phyloP scores from a whole-genome alignment of 495 filamentous ascomycete genomes.

The Sphaerosporella brunnea region DNA sequence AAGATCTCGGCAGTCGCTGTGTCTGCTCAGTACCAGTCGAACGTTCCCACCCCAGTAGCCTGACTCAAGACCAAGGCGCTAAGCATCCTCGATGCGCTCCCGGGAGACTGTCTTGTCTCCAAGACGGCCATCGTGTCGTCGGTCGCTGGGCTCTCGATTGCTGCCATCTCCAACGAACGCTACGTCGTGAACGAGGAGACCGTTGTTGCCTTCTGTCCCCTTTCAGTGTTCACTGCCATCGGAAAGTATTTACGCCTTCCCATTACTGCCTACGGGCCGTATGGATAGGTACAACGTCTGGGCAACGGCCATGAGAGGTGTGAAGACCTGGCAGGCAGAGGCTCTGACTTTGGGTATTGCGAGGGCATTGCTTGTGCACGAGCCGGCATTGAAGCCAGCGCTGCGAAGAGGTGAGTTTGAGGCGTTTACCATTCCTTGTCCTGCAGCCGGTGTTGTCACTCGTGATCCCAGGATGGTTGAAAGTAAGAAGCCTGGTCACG shows the following conservation, averaged over 20 bases:
- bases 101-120: conserved; percentile 67
- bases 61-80: conserved; percentile 89
- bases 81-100: conserved; percentile 78
- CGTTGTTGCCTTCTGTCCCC: conserved; percentile 70
- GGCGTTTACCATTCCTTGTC: no score
- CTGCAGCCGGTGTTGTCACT: conserved; percentile 71
- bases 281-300: conserved; percentile 96
- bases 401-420: conserved; percentile 64
- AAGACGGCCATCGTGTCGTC: conserved; percentile 95
- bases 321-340: conserved; percentile 88
- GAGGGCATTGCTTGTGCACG: conserved; percentile 73
- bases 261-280: conserved; percentile 61
- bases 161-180: conserved; percentile 97
- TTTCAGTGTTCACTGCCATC: conserved; percentile 75
- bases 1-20: conserved; percentile 41
- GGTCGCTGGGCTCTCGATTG: conserved; percentile 71
- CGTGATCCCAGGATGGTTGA: conserved; percentile 84
- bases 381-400: conserved; percentile 73
- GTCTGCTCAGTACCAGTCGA: conserved; percentile 50
- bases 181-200: conserved; percentile 98
- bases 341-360: conserved; percentile 83
- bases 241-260: conserved; percentile 82
- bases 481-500: conserved; percentile 89
- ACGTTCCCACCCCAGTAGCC: conserved; percentile 43
- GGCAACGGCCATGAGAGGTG: conserved; percentile 65